Evolutionary conservation across 1,284 basidiomycete genomes (phyloP), one percentile per base, ranked within the genome.

Genomic region (Cryptococcus amylolentus): DNA sequence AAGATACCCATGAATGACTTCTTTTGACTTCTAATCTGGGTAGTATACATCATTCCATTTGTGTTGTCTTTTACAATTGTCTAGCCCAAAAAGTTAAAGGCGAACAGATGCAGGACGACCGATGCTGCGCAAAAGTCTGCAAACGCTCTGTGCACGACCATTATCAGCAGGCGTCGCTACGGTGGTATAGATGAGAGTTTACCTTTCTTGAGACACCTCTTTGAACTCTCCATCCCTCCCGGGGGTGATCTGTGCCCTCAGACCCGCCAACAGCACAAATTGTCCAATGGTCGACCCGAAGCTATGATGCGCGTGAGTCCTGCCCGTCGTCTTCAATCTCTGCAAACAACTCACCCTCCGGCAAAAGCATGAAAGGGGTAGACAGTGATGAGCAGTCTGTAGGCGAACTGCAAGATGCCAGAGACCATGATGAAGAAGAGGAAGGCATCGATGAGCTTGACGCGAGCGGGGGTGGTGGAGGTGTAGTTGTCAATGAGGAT

Each of bases 281-380:
- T 99, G 96, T 28, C 95, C 95, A 40, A 98, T 89, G 12, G 88
- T 89, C 66, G 93, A 91, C 31, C 87, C 82, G 75, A 98, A 98
- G 37, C 95, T 98, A n/a, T 18, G 16, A 23, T 8, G 20, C 10
- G 14, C 20, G 49, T 50, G 28, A 50, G 49, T 18, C 28, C 27
- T 16, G 10, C 14, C 12, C 46, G 13, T 48, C 12, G 10, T 35
- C 20, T 5, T 14, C n/a, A 48, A n/a, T 16, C 44, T 9, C 14
- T 20, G 31, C 27, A 14, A 37, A 37, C 7, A 1, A 79, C 88
- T 66, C 78, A 98, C 93, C 93, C 92, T 66, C 92, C 88, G 58
- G 97, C 79, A 79, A 98, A 99, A 38, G 94, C 91, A 69, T 98
- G 97, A 83, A 96, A 98, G 14, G 95, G 95, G 77, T 88, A 98